Base-by-base conservation (phyloP, 192 early-diverging fungal genomes). In the Geosiphon pyriformis region DNA sequence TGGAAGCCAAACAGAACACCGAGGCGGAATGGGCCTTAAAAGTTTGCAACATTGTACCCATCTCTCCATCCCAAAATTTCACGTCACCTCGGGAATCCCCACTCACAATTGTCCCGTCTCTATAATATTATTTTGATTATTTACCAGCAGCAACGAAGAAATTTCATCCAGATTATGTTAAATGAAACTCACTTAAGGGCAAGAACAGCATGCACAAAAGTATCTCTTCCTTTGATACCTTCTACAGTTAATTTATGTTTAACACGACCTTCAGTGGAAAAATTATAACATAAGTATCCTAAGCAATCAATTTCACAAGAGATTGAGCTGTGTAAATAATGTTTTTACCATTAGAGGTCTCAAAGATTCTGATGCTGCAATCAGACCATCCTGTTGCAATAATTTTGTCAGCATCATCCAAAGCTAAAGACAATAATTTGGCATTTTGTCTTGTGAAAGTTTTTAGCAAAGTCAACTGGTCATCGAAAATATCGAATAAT, bases 11-110 rank as follows among this genome's bases (percentile, higher is more conserved):
- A 57, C 91, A 93, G 4, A 98, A 82, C 30, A 97, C 91, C 75
- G 96, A 93, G 0, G 96, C 94, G 31, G 78, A 82, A 59, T 95
- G 92, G 2, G 88, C 84, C 25, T 37, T 22, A 58, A 94, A 77
- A 7, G 81, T 82, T 68, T 91, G 87, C 56, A 81, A 72, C 26
- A 91, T 74, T 18, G 89, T 90, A 25, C 82, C 84, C 69, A 80
- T 75, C 8, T 75, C 66, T 29, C 78, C 76, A 73, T 94, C 87
- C 92, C 93, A 98, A 74, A 96, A 95, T 66, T 85, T 81, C 22
- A 98, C 90, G 48, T 88, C 82, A 34, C 96, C 96, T 8, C 92
- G 76, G 4, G 96, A 95, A 76, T 95, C 94, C 25, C 93, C 96
- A 55, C 85, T 84, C 4, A 98, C 87, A 65, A 96, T 80, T 4